phyloP scores from a whole-genome alignment of 768 basidiomycete species.

The Tulasnella sp. region DNA sequence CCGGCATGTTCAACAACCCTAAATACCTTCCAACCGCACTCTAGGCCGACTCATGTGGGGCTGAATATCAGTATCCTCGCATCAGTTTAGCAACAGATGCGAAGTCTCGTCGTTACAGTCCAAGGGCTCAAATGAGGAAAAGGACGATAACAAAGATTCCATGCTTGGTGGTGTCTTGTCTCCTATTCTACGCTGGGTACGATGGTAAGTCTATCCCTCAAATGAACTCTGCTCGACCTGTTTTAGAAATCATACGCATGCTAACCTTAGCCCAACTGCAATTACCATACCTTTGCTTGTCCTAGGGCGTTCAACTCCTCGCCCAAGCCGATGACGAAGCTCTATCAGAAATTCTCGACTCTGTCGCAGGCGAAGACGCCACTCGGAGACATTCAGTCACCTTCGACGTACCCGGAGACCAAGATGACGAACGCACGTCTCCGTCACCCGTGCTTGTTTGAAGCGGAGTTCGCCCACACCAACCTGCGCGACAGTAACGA shows the following conservation, averaged over 20 bases:
- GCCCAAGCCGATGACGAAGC: conserved; percentile 61
- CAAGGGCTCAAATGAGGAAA: conserved; percentile 76
- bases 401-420: conserved; percentile 19
- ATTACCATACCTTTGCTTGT: conserved; percentile 72
- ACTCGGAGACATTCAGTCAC: conserved; percentile 22
- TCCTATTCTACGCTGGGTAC: conserved; percentile 93
- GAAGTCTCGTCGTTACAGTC: conserved; percentile 79
- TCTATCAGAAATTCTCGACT: conserved; percentile 36
- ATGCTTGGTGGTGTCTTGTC: conserved; percentile 92
- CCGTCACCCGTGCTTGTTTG: neutral
- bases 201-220: conserved; percentile 56
- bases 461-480: conserved; percentile 5
- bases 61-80: neutral
- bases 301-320: conserved; percentile 81
- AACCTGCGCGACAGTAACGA: neutral
- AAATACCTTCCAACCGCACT: conserved; percentile 94
- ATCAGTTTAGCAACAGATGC: conserved; percentile 48
- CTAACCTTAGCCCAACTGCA: neutral
- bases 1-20: conserved; percentile 89
- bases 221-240: conserved; percentile 30
- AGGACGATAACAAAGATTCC: conserved; percentile 73
- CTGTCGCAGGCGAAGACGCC: conserved; percentile 21
- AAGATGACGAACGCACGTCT: neutral
- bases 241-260: neutral
- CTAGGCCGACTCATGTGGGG: neutral